A percentile compares a stretch with the other conserved stretches of the same genome.
phyloP scores from a whole-genome alignment of 2,329 filamentous ascomycete species.

The Colletotrichum orbiculare region DNA sequence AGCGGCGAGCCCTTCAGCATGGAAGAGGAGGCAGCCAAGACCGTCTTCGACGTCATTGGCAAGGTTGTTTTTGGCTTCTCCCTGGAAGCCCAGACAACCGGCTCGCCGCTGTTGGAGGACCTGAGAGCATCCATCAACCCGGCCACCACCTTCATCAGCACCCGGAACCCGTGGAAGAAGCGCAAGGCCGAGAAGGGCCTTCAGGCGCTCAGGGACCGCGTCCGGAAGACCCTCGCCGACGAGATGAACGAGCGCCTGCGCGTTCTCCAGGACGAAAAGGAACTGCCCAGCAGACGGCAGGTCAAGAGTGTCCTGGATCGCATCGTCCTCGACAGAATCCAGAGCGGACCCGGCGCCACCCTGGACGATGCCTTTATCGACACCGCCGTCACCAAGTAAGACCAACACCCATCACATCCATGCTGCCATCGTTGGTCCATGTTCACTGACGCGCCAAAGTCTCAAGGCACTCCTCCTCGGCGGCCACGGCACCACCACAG shows the following conservation, averaged over 20 bases:
- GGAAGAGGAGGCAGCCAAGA: conserved; percentile 39
- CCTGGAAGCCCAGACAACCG: conserved; percentile 38
- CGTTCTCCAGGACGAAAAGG: conserved; percentile 34
- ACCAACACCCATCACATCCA: neutral
- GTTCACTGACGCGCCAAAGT: conserved; percentile 28
- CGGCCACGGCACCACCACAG: conserved; percentile 43
- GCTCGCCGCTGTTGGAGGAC: conserved; percentile 36
- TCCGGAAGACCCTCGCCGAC: conserved; percentile 17
- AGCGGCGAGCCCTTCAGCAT: conserved; percentile 38
- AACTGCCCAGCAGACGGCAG: conserved; percentile 34
- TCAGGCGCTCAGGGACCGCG: conserved; percentile 21
- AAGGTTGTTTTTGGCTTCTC: conserved; percentile 39
- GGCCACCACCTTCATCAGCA: conserved; percentile 25
- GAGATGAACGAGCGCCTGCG: conserved; percentile 29
- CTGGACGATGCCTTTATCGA: conserved; percentile 38
- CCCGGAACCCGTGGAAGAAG: conserved; percentile 28
- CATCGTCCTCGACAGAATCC: conserved; percentile 39
- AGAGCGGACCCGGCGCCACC: conserved; percentile 24
- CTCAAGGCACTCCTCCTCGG: conserved; percentile 42
- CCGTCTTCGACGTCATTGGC: conserved; percentile 41
- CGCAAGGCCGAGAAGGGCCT: conserved; percentile 22
- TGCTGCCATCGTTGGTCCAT: too few species aligned
- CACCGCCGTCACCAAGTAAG: conserved; percentile 37
- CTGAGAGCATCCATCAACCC: conserved; percentile 33
- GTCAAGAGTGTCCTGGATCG: conserved; percentile 40